phyloP scores from a whole-genome alignment of 108 stramenopile genomes.

The Bacterosira constricta region DNA sequence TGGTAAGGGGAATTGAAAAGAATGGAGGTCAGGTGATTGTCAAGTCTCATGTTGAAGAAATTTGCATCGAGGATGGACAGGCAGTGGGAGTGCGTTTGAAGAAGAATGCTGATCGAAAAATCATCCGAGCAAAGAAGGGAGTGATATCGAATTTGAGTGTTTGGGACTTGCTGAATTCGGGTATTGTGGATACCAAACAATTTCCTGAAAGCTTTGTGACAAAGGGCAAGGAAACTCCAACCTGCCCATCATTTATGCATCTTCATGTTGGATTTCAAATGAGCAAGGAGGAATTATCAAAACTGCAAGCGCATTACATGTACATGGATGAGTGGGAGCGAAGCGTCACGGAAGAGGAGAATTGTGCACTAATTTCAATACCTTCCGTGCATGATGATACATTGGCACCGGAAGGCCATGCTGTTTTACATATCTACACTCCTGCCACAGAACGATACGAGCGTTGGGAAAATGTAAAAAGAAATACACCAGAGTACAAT shows the following conservation, averaged over 20 bases:
- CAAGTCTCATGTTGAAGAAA: constrained; percentile 74
- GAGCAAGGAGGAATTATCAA: constrained; percentile 56
- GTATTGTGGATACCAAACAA: constrained; percentile 51
- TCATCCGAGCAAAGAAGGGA: constrained; percentile 62
- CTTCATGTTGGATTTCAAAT: constrained; percentile 84
- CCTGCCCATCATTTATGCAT: constrained; percentile 79
- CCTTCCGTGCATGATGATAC: constrained; percentile 86
- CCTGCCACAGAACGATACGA: constrained; percentile 85
- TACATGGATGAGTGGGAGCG: constrained; percentile 79
- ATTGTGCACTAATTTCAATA: constrained; percentile 83
- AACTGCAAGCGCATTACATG: constrained; percentile 85
- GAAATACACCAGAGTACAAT: constrained; percentile 75
- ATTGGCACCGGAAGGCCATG: constrained; percentile 84
- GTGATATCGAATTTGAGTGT: constrained; percentile 75
- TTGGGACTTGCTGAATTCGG: constrained; percentile 72
- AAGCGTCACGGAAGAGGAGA: constrained; percentile 81
- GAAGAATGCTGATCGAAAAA: constrained; percentile 21
- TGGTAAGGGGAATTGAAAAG: constrained; percentile 87
- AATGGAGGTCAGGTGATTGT: constrained; percentile 62
- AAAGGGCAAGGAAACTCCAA: constrained; percentile 57
- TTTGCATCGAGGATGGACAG: constrained; percentile 66
- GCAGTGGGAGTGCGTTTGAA: constrained; percentile 66
- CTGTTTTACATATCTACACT: constrained; percentile 85
- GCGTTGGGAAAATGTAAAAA: constrained; percentile 76
- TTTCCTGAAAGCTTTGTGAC: constrained; percentile 65